Conservation (phyloP, 371 early-diverging fungal species). For the Mucor racemosus region DNA sequence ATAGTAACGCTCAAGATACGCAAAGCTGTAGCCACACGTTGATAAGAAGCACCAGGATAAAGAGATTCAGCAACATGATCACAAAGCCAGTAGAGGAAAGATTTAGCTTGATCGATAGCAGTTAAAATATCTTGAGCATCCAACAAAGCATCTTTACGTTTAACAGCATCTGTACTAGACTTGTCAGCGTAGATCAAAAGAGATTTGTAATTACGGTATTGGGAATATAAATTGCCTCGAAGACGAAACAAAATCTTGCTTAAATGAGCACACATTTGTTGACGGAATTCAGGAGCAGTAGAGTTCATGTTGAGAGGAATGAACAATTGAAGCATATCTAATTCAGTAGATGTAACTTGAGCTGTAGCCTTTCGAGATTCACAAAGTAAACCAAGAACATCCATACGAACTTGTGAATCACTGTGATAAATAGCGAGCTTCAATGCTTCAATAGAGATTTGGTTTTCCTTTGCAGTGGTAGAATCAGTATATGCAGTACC, state of each 20-base stretch:
- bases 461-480: conserved; percentile 19
- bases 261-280: conserved; percentile 67
- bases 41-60: conserved; percentile 69
- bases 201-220: conserved; percentile 40
- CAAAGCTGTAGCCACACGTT: conserved; percentile 63
- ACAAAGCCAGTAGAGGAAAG: conserved; percentile 49
- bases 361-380: conserved; percentile 73
- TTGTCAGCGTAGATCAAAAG: conserved; percentile 32
- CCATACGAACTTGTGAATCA: conserved; percentile 78
- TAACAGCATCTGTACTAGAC: conserved; percentile 4
- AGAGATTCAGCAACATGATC: conserved; percentile 45
- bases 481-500: conserved; percentile 45
- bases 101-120: conserved; percentile 33
- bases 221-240: conserved; percentile 56
- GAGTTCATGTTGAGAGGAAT: conserved; percentile 72
- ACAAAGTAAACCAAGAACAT: conserved; percentile 81
- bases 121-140: conserved; percentile 25
- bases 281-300: conserved; percentile 82
- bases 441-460: conserved; percentile 43
- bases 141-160: conserved; percentile 19
- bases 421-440: conserved; percentile 71
- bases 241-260: conserved; percentile 61
- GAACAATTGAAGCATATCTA: conserved; percentile 60
- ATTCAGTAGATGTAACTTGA: conserved; percentile 61
- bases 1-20: conserved; percentile 51